Base-by-base conservation (phyloP, 2,329 filamentous ascomycete genomes). In the Colletotrichum lupini region DNA sequence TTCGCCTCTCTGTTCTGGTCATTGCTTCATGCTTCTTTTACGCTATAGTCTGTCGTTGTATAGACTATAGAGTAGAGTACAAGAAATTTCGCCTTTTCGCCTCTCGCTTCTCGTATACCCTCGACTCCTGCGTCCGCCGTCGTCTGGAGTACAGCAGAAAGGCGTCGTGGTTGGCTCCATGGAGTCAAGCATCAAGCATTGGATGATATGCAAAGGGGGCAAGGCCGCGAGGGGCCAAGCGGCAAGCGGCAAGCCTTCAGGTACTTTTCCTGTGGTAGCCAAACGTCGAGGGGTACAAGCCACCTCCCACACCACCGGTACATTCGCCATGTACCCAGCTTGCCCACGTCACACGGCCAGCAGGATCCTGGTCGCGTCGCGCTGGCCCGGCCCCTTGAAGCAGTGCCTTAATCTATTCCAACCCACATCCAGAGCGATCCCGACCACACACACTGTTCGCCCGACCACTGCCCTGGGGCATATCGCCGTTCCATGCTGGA, bases 381-480 rank as follows among this genome's bases (percentile, higher is more conserved):
- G 71, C 67, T 73, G 67, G 56, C 49, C 52, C 68, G 62, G 67
- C 67, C 68, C 72, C 72, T 74, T 74, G 72, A 74, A 74, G 72
- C 72, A 72, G 62, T 42, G 62, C 58, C 68, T 72, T 74, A 72
- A 72, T 74, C 68, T 74, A 72, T 73, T 57, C 56, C 55, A 73
- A 60, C 67, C 70, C 70, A 70, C 60, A 52, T 70, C 14, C 22
- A 42, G 70, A 73, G 70, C 70, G 60, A 73, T 73, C 70, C 53
- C 70, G 70, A 46, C 60, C 67, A 70, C 70, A 65, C 67, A 70
- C 70, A 65, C 67, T 24, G 60, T 65, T 65, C 60, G 70, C 59
- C 60, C 67, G 60, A 73, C 67, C 66, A 28, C 66, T 64, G 14
- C 42, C 60, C 60, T 65, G 67, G 70, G 70, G 67, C 59, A 53